Evolutionary conservation across 306 rosid genomes (phyloP).

Genomic region (Astragalus glycyphyllos): DNA sequence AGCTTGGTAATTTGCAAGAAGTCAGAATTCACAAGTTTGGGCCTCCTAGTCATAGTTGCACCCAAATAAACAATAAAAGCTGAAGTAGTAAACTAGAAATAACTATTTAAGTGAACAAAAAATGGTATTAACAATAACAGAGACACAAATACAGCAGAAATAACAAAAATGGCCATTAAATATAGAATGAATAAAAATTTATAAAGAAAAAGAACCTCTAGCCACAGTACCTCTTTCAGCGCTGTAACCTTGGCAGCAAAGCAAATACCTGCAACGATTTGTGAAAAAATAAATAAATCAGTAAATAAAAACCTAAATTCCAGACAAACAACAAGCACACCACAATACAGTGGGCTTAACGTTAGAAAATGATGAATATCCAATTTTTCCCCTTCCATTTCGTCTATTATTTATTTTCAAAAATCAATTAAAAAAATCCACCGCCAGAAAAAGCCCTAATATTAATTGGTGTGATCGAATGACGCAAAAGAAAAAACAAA

Average conservation of each 20-base stretch:
- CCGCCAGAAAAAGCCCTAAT: conserved; percentile 13
- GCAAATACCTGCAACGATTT: conserved; percentile 24
- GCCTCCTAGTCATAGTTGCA: background rate
- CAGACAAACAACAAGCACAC: conserved; percentile 21
- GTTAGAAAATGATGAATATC: background rate
- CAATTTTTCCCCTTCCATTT: background rate
- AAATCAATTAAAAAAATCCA: background rate
- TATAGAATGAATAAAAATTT: conserved; percentile 1
- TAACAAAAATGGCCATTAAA: conserved; percentile 14
- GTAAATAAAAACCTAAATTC: background rate
- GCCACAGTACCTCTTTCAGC: conserved; percentile 17
- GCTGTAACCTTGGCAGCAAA: conserved; percentile 25
- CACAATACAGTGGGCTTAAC: conserved; percentile 28
- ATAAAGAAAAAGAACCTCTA: background rate
- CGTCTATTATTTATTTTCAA: background rate
- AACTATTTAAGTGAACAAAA: background rate
- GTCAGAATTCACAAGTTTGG: background rate
- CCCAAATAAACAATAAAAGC: background rate
- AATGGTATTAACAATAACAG: background rate
- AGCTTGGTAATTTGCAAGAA: background rate
- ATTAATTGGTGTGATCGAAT: background rate
- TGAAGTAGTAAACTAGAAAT: background rate
- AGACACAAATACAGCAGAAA: background rate
- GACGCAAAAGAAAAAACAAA: background rate
- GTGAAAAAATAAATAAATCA: background rate